Conservation (phyloP, 1,139 yeast species). For the Protomyces inouyei region DNA sequence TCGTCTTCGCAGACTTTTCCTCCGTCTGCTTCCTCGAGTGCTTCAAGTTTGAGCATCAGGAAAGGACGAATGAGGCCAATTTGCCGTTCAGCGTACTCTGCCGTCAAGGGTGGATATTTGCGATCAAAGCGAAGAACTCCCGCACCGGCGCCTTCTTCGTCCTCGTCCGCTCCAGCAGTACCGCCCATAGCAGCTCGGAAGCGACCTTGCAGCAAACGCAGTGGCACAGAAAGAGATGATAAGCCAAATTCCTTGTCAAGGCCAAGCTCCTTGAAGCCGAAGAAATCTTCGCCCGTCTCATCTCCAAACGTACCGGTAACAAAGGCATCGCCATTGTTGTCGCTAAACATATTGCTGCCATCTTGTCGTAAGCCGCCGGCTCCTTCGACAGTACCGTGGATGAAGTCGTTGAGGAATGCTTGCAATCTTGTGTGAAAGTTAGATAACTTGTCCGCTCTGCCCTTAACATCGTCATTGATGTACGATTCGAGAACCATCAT, state of each 20-base stretch:
- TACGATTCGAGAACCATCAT: slow-evolving; percentile 73
- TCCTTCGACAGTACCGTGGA: slow-evolving; percentile 54
- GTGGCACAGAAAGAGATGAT: slow-evolving; percentile 77
- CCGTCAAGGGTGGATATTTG: slow-evolving; percentile 44
- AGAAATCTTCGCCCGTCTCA: slow-evolving; percentile 86
- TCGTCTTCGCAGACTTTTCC: slow-evolving; percentile 62
- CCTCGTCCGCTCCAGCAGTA: slow-evolving; percentile 32
- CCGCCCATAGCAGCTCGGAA: slow-evolving; percentile 43
- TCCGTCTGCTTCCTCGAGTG: slow-evolving; percentile 44
- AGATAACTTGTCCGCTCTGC: slow-evolving; percentile 62
- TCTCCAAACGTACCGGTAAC: slow-evolving; percentile 90
- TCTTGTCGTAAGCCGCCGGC: slow-evolving; percentile 42
- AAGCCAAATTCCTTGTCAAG: slow-evolving; percentile 89
- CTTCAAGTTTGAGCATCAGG: slow-evolving; percentile 40
- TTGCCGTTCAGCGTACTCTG: slow-evolving; percentile 49
- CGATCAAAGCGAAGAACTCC: slow-evolving; percentile 36
- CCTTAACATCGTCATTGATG: slow-evolving; percentile 65
- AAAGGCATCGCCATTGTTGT: slow-evolving; percentile 80
- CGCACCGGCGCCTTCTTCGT: slow-evolving; percentile 29
- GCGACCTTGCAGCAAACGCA: slow-evolving; percentile 78
- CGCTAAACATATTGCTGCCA: slow-evolving; percentile 58
- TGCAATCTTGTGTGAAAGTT: slow-evolving; percentile 57
- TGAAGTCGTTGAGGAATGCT: slow-evolving; percentile 63
- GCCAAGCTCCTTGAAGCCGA: slow-evolving; percentile 92
- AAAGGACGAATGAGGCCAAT: slow-evolving; percentile 60